phyloP scores from a whole-genome alignment of 805 yeast genomes.

The Diddensiella caesifluorescens region DNA sequence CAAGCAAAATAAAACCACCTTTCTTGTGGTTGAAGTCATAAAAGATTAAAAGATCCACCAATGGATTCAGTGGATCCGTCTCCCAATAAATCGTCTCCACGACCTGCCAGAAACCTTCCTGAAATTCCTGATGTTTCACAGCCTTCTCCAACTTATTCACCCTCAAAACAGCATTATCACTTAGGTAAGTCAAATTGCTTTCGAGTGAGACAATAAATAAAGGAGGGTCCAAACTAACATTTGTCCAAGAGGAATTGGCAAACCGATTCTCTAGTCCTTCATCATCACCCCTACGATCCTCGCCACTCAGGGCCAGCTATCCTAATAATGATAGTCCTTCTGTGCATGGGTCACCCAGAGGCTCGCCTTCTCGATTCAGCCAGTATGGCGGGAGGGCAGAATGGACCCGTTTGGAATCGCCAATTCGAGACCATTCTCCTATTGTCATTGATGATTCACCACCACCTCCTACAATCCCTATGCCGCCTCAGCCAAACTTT shows the following conservation, averaged over 20 bases:
- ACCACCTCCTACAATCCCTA: conserved; percentile 11
- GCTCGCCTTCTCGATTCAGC: conserved; percentile 23
- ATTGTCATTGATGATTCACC: conserved; percentile 21
- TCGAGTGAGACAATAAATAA: too few species aligned
- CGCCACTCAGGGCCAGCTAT: conserved; percentile 6
- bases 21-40: too few species aligned
- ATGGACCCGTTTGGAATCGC: conserved; percentile 66
- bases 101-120: conserved; percentile 17
- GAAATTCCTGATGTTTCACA: conserved; percentile 17
- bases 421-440: conserved; percentile 32
- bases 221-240: too few species aligned
- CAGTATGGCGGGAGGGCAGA: conserved; percentile 49
- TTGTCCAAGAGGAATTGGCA: conserved; percentile 21
- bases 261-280: conserved; percentile 15
- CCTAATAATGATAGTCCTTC: conserved; percentile 10
- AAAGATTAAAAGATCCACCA: too few species aligned
- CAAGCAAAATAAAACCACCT: too few species aligned
- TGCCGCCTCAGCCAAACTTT: conserved; percentile 21
- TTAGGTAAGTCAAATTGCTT: conserved; percentile 16
- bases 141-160: conserved; percentile 16
- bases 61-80: conserved; percentile 1
- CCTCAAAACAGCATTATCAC: conserved; percentile 19
- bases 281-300: conserved; percentile 13
- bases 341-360: conserved; percentile 20
- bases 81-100: conserved; percentile 7